A percentile compares a stretch with the other conserved stretches of the same genome.
Evolutionary conservation across 371 early-diverging fungal genomes (phyloP).

Genomic region (Chytridium lagenaria): DNA sequence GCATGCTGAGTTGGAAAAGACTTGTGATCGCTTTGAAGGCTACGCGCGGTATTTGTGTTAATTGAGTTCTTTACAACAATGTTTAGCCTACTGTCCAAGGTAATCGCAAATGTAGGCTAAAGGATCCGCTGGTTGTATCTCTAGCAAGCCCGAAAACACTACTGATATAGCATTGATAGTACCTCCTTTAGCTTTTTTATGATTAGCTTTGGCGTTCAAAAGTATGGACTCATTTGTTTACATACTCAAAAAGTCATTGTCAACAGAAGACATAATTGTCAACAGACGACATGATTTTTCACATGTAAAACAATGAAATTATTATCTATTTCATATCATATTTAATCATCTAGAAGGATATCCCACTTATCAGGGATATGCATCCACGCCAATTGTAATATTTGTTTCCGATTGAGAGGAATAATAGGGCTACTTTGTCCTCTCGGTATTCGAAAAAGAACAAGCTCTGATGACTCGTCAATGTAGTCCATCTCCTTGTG

Average conservation of each 20-base stretch:
- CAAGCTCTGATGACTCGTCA: conserved; percentile 2
- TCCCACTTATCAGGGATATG: no score
- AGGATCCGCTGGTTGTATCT: conserved; percentile 26
- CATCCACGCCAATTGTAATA: not conserved
- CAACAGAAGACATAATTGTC: no score
- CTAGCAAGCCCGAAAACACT: conserved; percentile 20
- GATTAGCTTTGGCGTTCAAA: no score
- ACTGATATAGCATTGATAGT: not conserved
- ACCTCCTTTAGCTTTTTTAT: not conserved
- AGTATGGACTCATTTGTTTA: not conserved
- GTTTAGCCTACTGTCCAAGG: conserved; percentile 26
- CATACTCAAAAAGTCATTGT: not conserved
- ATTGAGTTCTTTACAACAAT: no score
- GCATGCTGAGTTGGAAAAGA: conserved; percentile 28
- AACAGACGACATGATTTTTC: no score
- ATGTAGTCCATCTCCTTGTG: not conserved
- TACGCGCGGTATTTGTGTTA: no score
- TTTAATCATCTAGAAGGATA: no score
- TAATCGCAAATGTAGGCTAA: conserved; percentile 31
- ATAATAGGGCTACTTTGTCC: not conserved
- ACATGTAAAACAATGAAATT: no score
- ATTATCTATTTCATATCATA: no score
- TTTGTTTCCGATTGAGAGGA: not conserved
- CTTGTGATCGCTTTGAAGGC: conserved; percentile 17
- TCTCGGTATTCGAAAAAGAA: not conserved